A percentile compares a stretch with the other conserved stretches of the same genome.
phyloP scores from a whole-genome alignment of 2,329 filamentous ascomycete genomes.

The Trichothecium roseum region DNA sequence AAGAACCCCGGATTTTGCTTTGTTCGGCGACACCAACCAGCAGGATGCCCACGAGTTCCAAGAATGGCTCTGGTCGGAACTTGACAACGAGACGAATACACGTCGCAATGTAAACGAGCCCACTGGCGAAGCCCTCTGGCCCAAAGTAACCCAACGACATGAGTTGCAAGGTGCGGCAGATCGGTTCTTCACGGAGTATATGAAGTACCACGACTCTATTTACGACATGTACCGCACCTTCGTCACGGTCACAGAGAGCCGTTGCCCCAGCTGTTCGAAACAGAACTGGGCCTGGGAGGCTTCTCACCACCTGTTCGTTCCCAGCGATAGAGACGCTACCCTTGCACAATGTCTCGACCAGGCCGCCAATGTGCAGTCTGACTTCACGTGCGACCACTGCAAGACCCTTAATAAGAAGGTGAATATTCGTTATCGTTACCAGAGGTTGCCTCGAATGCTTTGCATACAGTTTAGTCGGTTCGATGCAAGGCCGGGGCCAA shows the following conservation, averaged over 20 bases:
- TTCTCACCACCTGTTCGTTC: conserved; percentile 18
- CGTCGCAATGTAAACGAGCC: conserved; percentile 28
- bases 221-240: conserved; percentile 73
- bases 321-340: conserved; percentile 9
- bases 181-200: no score
- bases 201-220: conserved; percentile 59
- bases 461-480: conserved; percentile 65
- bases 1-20: conserved; percentile 1
- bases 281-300: conserved; percentile 22
- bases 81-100: conserved; percentile 78
- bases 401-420: conserved; percentile 51
- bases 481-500: conserved; percentile 9
- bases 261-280: conserved; percentile 51
- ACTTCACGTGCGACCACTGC: conserved; percentile 68
- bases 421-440: conserved; percentile 62
- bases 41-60: conserved; percentile 92
- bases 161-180: no score
- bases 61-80: conserved; percentile 66
- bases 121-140: no score
- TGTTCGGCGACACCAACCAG: conserved; percentile 64
- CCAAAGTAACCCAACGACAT: no score
- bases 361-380: conserved; percentile 54
- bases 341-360: conserved; percentile 3
- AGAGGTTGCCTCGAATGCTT: conserved; percentile 68
- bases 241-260: conserved; percentile 60